Percentiles rank a stretch among this genome's conserved stretches.
phyloP scores from a whole-genome alignment of 441 rosid genomes.

The Croton setiger region DNA sequence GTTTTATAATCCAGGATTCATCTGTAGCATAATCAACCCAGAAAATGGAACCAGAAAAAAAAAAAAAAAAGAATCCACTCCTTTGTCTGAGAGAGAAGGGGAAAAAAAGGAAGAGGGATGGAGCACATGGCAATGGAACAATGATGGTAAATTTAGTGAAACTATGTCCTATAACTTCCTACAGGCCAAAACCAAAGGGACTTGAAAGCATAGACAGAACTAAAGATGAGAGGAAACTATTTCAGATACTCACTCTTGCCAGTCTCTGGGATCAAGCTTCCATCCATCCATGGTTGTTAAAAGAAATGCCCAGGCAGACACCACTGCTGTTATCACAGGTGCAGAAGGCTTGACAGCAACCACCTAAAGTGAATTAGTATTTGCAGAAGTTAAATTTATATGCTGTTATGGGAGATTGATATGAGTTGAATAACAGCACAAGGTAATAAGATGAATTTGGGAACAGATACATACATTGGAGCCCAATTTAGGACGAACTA shows the following conservation, averaged over 20 bases:
- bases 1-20: neutral
- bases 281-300: slow-evolving; percentile 62
- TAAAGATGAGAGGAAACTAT: neutral
- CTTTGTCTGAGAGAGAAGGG: too few relatives aligned
- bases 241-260: slow-evolving; percentile 66
- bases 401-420: neutral
- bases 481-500: slow-evolving; percentile 80
- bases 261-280: slow-evolving; percentile 58
- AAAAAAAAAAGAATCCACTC: too few relatives aligned
- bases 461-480: slow-evolving; percentile 59
- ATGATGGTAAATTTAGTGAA: neutral
- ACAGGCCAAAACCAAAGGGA: neutral
- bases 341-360: slow-evolving; percentile 58
- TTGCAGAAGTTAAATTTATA: too few relatives aligned
- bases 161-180: neutral
- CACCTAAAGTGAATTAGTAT: slow-evolving; percentile 44
- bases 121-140: too few relatives aligned
- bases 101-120: too few relatives aligned
- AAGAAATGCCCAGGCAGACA: slow-evolving; percentile 93
- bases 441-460: neutral
- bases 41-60: too few relatives aligned
- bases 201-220: neutral
- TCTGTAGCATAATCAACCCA: neutral
- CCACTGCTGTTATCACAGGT: slow-evolving; percentile 58
- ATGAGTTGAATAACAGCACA: neutral